A percentile compares a stretch with the other conserved stretches of the same genome.
These are phyloP conservation scores for Hyphopichia fennica DNA, from an alignment of 1,139 yeast genomes.

Conservation along the genomic window DNA sequence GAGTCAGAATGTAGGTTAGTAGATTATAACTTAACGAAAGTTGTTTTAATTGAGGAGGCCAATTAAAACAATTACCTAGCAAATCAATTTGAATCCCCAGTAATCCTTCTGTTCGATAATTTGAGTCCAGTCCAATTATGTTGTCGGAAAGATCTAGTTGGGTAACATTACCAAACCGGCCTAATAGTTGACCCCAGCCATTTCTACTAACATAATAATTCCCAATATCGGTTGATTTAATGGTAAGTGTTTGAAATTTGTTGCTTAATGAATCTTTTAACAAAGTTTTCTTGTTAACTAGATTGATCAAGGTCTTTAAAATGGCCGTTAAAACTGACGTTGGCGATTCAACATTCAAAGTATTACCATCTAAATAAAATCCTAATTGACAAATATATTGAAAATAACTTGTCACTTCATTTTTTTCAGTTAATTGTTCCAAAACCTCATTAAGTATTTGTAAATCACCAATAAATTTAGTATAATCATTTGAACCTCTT, in stretches of 20 bases:
- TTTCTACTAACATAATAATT: constrained; percentile 24
- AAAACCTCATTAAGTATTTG: constrained; percentile 22
- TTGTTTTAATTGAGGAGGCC: constrained; percentile 27
- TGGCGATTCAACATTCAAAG: constrained; percentile 26
- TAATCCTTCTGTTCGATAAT: not conserved
- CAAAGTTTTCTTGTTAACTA: constrained; percentile 12
- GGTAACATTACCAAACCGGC: constrained; percentile 21
- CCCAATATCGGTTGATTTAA: constrained; percentile 40
- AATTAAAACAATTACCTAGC: constrained; percentile 22
- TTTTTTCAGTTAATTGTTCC: constrained; percentile 10
- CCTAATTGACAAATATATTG: constrained; percentile 20
- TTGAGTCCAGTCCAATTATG: constrained; percentile 18
- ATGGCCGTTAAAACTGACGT: constrained; percentile 29
- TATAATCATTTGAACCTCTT: constrained; percentile 30
- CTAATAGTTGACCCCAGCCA: constrained; percentile 33
- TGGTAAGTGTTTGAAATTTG: constrained; percentile 24
- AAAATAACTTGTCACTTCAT: constrained; percentile 16
- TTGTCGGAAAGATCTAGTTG: constrained; percentile 30
- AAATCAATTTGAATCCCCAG: constrained; percentile 15
- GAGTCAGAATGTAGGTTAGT: constrained; percentile 19
- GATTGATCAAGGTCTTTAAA: constrained; percentile 23
- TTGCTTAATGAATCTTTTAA: constrained; percentile 11
- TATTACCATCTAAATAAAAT: constrained; percentile 28
- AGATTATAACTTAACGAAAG: constrained; percentile 29
- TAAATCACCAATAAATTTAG: constrained; percentile 24